These are phyloP conservation scores for Erodium texanum DNA, from an alignment of 441 rosid species.

Conservation along the genomic window DNA sequence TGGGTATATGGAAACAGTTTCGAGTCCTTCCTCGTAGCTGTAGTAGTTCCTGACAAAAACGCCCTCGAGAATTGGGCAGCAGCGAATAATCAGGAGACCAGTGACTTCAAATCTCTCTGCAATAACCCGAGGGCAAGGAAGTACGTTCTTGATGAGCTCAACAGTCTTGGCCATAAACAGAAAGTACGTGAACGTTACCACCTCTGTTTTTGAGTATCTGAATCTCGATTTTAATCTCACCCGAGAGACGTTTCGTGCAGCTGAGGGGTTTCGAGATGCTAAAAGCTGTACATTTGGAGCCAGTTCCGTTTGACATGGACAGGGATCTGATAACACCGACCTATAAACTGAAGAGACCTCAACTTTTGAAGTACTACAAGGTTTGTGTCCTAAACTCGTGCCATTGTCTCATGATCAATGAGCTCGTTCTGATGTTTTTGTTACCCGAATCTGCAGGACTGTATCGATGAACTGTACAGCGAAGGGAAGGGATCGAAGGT, in stretches of 20 bases:
- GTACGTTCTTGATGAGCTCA: constrained; percentile 55
- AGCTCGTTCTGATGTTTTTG: background rate
- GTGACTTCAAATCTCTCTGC: constrained; percentile 61
- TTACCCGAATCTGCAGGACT: constrained; percentile 30
- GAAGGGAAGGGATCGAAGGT: constrained; percentile 56
- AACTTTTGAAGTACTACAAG: constrained; percentile 73
- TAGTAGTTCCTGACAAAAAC: constrained; percentile 52
- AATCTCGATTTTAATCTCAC: background rate
- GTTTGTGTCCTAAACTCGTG: constrained; percentile 20
- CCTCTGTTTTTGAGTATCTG: background rate
- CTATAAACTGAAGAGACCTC: constrained; percentile 88
- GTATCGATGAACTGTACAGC: constrained; percentile 51
- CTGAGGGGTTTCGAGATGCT: constrained; percentile 79
- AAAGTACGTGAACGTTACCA: constrained; percentile 34
- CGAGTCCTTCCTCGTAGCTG: constrained; percentile 73
- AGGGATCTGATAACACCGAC: constrained; percentile 89
- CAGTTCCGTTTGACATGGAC: constrained; percentile 73
- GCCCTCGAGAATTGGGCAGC: constrained; percentile 67
- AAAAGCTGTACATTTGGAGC: constrained; percentile 71
- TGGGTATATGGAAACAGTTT: constrained; percentile 96
- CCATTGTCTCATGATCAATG: no score
- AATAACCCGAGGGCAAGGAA: constrained; percentile 55
- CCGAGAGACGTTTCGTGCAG: constrained; percentile 28
- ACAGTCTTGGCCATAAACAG: constrained; percentile 52
- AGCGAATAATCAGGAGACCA: constrained; percentile 39